Evolutionary conservation across 2,329 filamentous ascomycete genomes (phyloP), one percentile per base, ranked within the genome.

Genomic region (Sarocladiaceae sp.): DNA sequence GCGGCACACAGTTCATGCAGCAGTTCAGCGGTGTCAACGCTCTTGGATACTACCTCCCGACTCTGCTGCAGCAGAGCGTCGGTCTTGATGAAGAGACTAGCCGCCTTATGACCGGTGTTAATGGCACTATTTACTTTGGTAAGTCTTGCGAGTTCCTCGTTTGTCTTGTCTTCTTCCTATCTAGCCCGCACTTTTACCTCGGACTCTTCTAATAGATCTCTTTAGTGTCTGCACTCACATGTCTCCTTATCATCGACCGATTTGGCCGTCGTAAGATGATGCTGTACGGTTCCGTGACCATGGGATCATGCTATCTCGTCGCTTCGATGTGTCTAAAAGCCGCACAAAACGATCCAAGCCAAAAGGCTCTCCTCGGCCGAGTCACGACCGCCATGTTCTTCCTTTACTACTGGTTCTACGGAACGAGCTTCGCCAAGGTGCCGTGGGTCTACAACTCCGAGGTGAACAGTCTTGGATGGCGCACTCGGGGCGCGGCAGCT

Each of bases 71-170:
- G 44, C 56, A 74, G 35, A 75, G 67, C 6, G 74, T 82, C 6
- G 76, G 76, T 0, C 66, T 80, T 20, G 59, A 59, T 23, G 66
- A 78, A 46, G 64, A 64, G 32, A 67, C 72, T 53, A 70, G 73
- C 3, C 66, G 77, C 4, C 59, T 82, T 0, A 63, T 82, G 15
- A 70, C 77, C 2, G 78, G 73, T 2, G 70, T 73, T 46, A 82
- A 53, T 43, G 61, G 59, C 33, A 68, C 64, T 1, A 50, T 67
- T 4, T 68, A 69, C 39, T 53, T 68, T 0, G 46, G 57, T 46
- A 33, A 31, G 45, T 43, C 3, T n/a, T 18, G 4, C n/a, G 18
- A 16, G 7, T n/a, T 32, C 16, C 3, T 35, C 16, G n/a, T n/a
- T n/a, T n/a, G n/a, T n/a, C n/a, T n/a, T n/a, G n/a, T n/a, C n/a